Evolutionary conservation across 164 flowering plant genomes (phyloP).

Genomic region (Magnolia changhungtana): DNA sequence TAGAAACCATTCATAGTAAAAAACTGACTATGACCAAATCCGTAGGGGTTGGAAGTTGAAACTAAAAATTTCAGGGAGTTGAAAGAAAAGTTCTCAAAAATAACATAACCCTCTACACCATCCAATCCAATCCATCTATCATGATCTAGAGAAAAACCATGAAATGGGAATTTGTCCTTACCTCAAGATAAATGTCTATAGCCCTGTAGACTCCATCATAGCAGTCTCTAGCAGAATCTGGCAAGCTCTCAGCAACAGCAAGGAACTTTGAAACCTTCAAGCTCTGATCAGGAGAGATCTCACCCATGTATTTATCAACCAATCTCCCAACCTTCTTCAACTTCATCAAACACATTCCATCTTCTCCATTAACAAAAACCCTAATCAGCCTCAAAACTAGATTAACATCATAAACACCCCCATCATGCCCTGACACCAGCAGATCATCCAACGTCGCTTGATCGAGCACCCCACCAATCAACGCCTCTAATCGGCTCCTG

Average conservation of each 20-base stretch:
- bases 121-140: neutral
- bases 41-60: neutral
- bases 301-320: constrained; percentile 70
- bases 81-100: neutral
- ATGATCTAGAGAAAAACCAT: neutral
- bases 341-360: constrained; percentile 28
- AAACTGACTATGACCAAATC: too few species aligned
- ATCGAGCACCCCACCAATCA: constrained; percentile 75
- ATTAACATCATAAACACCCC: constrained; percentile 68
- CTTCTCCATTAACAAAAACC: constrained; percentile 41
- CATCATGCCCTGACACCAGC: constrained; percentile 34
- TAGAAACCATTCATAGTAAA: too few species aligned
- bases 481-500: constrained; percentile 47
- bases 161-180: constrained; percentile 17
- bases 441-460: constrained; percentile 76
- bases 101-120: too few species aligned
- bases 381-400: constrained; percentile 64
- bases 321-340: constrained; percentile 70
- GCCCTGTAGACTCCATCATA: constrained; percentile 92
- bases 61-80: neutral
- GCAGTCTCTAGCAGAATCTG: constrained; percentile 80
- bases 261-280: constrained; percentile 73
- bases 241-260: constrained; percentile 77
- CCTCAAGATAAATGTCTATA: constrained; percentile 87
- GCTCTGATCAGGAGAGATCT: constrained; percentile 82